phyloP scores from a whole-genome alignment of 306 rosid genomes.

The Prunus dulcis region DNA sequence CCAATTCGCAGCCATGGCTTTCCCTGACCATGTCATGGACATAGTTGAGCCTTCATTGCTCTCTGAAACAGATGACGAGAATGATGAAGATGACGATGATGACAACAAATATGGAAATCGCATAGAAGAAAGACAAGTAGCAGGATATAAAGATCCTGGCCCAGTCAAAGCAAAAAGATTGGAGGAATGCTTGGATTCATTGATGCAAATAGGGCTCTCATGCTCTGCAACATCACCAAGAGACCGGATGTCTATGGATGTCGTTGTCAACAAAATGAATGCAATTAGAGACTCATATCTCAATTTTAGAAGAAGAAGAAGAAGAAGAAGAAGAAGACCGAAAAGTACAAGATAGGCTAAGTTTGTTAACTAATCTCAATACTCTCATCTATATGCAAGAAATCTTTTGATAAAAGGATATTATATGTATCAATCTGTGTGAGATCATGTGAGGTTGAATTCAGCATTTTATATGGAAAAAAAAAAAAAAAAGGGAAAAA shows the following conservation, averaged over 20 bases:
- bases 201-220: conserved; percentile 41
- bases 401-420: too few relatives aligned
- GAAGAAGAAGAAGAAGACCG: background rate
- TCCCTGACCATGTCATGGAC: conserved; percentile 27
- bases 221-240: conserved; percentile 35
- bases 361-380: background rate
- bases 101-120: background rate
- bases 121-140: conserved; percentile 7
- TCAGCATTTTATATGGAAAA: background rate
- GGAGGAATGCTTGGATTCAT: conserved; percentile 28
- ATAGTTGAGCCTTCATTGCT: conserved; percentile 34
- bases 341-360: background rate
- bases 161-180: background rate
- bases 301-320: background rate
- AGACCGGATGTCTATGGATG: conserved; percentile 25
- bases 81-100: background rate
- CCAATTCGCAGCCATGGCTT: background rate
- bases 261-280: conserved; percentile 31
- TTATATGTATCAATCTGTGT: background rate
- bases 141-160: background rate
- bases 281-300: conserved; percentile 14
- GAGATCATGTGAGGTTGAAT: background rate
- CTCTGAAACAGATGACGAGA: conserved; percentile 4
- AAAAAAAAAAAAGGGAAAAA: too few relatives aligned
- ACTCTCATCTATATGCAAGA: background rate